A percentile compares a stretch with the other conserved stretches of the same genome.
Conservation (phyloP, 257 asterid species). For the Nicotiana paniculata region DNA sequence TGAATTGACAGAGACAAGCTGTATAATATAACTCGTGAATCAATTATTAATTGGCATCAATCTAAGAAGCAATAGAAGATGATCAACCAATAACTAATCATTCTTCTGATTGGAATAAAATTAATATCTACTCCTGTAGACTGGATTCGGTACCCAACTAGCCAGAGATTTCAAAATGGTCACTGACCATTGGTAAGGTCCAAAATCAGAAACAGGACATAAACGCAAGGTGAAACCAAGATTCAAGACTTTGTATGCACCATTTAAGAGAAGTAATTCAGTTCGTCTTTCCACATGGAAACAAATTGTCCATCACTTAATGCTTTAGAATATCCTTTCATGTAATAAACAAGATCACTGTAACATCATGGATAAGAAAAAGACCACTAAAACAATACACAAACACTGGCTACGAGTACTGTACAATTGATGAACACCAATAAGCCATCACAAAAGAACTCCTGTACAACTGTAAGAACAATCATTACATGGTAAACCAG, state of each 20-base stretch:
- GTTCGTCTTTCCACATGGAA: neutral
- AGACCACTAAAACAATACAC: too few species aligned
- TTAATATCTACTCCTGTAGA: neutral
- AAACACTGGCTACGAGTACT: neutral
- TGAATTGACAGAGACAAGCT: neutral
- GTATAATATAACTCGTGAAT: neutral
- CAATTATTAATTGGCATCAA: neutral
- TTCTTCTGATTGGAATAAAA: neutral
- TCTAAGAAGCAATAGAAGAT: too few species aligned
- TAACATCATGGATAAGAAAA: neutral
- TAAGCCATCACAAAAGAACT: neutral
- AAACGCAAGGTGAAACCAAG: neutral
- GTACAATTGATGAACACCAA: neutral
- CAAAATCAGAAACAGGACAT: neutral
- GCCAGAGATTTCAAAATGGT: neutral
- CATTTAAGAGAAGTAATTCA: neutral
- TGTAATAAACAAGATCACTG: neutral
- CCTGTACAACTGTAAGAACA: neutral
- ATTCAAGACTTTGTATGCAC: neutral
- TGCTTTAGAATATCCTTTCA: neutral
- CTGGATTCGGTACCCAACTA: neutral
- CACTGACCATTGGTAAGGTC: neutral
- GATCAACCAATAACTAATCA: neutral
- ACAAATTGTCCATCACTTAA: neutral
- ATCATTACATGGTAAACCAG: neutral